Base-by-base conservation (phyloP, 2,329 filamentous ascomycete genomes). In the Emmonsia crescens region DNA sequence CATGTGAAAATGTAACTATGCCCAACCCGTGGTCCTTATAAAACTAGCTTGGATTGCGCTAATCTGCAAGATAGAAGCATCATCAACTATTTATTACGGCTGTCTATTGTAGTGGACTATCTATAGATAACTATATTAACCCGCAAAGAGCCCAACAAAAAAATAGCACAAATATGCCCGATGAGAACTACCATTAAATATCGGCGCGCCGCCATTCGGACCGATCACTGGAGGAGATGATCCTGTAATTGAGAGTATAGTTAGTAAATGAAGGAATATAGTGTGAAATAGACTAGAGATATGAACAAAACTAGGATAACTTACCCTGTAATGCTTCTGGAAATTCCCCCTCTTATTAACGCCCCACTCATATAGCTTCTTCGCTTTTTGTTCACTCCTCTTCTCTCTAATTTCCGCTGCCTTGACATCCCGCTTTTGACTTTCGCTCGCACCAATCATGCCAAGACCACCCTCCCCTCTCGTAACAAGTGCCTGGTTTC, bases 401-500 rank as follows among this genome's bases (percentile, higher is more conserved):
- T 84, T 80, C 61, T 86, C 85, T 68, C 87, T 83, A 75, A 87
- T 85, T 75, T 93, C 89, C 9, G 83, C 80, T 55, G 82, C 82
- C 27, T 79, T 76, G 21, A 89, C 84, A 65, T 86, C 84, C 59
- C 82, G 82, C 78, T 87, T 93, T 80, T 89, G 89, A 62, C 83
- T 79, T n/a, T 88, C 87, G 5, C 84, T 85, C 6, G 90, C 89
- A 52, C 90, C 89, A 54, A 86, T 71, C 87, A 96, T 89, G 51
- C 91, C 91, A 36, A 82, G 72, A 36, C 84, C 87, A n/a, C 86
- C 87, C 65, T 91, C 86, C 24, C 85, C 86, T 64, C 91, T 85
- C 59, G 81, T 85, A 52, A 87, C 78, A 27, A 89, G 72, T 21
- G 83, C 81, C 51, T 83, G 79, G 64, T 81, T 79, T 59, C 73